Conservation (phyloP, 306 rosid species). For the Senna tora region DNA sequence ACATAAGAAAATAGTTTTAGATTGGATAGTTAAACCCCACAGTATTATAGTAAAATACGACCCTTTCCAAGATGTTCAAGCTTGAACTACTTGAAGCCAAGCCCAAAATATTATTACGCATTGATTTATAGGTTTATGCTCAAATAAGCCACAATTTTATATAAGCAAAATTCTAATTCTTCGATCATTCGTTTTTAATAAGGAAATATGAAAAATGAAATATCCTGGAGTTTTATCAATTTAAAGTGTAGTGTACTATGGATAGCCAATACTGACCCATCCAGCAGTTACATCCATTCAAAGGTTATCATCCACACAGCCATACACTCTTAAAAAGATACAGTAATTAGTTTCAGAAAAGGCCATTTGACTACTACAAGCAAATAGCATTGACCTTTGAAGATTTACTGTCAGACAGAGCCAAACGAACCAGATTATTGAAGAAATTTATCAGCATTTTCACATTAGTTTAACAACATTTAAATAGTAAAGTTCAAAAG, state of each 20-base stretch:
- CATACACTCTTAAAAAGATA: background rate
- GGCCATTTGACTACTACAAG: too few relatives aligned
- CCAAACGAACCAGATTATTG: background rate
- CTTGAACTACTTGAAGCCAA: conserved; percentile 14
- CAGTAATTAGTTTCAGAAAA: background rate
- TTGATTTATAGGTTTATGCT: conserved; percentile 4
- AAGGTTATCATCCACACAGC: conserved; percentile 3
- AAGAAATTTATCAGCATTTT: background rate
- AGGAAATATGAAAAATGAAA: conserved; percentile 24
- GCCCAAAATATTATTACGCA: background rate
- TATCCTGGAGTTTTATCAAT: conserved; percentile 17
- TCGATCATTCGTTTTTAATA: conserved; percentile 29
- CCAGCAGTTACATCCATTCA: background rate
- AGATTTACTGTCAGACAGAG: too few relatives aligned
- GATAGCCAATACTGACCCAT: conserved; percentile 16
- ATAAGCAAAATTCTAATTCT: conserved; percentile 20
- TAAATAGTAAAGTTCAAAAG: background rate
- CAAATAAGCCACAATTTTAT: conserved; percentile 13
- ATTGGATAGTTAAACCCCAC: conserved; percentile 22
- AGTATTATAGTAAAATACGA: conserved; percentile 24
- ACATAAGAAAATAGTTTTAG: conserved; percentile 38
- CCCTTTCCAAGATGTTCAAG: conserved; percentile 5
- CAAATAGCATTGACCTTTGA: too few relatives aligned
- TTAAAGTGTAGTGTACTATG: background rate
- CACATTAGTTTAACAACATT: background rate